Evolutionary conservation across 2,329 filamentous ascomycete genomes (phyloP), one percentile per base, ranked within the genome.

Genomic region (Nothophoma quercina): DNA sequence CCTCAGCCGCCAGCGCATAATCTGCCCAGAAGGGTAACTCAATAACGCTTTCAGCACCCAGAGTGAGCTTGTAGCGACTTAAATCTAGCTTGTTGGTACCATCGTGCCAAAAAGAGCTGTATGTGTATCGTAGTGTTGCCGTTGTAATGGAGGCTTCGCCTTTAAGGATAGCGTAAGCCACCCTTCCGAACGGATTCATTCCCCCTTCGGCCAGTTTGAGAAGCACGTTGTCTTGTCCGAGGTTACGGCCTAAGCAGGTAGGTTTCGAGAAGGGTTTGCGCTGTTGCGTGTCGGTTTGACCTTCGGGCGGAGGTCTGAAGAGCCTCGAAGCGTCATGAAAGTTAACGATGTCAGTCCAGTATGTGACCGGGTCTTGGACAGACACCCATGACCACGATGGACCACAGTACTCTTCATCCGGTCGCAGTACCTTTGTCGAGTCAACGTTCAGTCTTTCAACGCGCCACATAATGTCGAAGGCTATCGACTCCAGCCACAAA

Each of bases 341-440:
- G 15, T 58, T 57, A 15, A 44, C 9, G 12, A 59, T 56, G 28
- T 64, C 55, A 3, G 12, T 7, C 56, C 59, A 62, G 16, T 62
- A 64, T 4, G 9, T 38, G 6, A 64, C 53, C 0, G 50, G 34
- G n/a, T 46, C 44, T 10, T 40, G 19, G n/a, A 46, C 42, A 18
- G 61, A 53, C 3, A 56, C 32, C 62, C 58, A 64, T 3, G 59
- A 64, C 59, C 62, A 63, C 2, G 58, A 59, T 9, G 58, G 59
- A 7, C 46, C 51, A 21, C 46, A 44, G 18, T 56, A 58, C 10
- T 35, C 30, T 7, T 52, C 41, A 1, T 15, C 3, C 6, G 55
- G 21, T 7, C 43, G 38, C 2, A 33, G 19, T 15, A 23, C 13
- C 3, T 10, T 30, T 4, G 13, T 40, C 4, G 13, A 23, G 7